Base-by-base conservation (phyloP, 176 grass and related monocot genomes). In the Luzula sylvatica region DNA sequence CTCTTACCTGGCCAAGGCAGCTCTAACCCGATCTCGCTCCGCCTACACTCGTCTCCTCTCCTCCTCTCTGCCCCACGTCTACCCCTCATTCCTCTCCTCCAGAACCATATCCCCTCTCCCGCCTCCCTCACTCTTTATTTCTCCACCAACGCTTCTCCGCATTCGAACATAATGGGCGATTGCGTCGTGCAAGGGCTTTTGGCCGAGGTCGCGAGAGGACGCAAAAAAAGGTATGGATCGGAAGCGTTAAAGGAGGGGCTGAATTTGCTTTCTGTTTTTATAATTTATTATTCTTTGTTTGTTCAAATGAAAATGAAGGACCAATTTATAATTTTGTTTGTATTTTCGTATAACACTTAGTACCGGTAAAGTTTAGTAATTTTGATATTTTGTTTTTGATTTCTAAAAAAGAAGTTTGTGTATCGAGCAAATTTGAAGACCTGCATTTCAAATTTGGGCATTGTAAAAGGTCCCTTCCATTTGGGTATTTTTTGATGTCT, bases 11-110 rank as follows among this genome's bases (percentile, higher is more conserved):
- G 13, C 35, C 38, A 94, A 87, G 88, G 83, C 88, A 65, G 75
- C 87, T 52, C 56, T 65, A 42, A 50, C 50, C 14, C 61, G 75
- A 61, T 75, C 55, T 50, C 80, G 65, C 46, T 43, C 83, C 45
- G 68, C 83, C 24, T 88, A 73, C 80, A 55, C 56, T 3, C 77
- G 74, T 35, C 71, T 89, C 3, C 71, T 96, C 50, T 76, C 74
- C 68, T 23, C 46, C 11, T 11, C 21, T 12, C 50, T 49, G 26
- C 20, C 13, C 15, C 26, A 38, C 17, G 9, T n/a, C 42, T 20
- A 9, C n/a, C 7, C 7, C 32, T 0, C 15, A 40, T 2, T 38
- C 72, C 12, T 20, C 12, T 15, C 54, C 70, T 56, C 73, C 15
- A 57, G 49, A 52, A 65, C 51, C 65, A 3, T 46, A 12, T 14